phyloP scores from a whole-genome alignment of 768 basidiomycete genomes.

The Trametes coccinea region DNA sequence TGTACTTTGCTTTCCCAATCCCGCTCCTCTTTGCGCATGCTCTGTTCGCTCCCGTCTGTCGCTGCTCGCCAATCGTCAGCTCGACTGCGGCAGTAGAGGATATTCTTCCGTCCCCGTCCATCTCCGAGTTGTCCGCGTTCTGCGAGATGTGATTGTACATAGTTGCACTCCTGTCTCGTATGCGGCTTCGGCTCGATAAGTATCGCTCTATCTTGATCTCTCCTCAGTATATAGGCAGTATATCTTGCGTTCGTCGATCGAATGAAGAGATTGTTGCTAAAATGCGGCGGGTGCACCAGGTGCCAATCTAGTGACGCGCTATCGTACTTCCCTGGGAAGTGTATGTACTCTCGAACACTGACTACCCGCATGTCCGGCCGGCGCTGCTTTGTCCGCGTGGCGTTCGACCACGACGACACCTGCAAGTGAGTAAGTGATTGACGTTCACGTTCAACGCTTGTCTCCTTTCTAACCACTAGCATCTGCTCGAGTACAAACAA shows the following conservation, averaged over 20 bases:
- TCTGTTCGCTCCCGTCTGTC: not conserved
- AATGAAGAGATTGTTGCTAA: slow-evolving; percentile 23
- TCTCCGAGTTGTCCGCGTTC: slow-evolving; percentile 19
- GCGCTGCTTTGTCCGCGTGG: too few relatives aligned
- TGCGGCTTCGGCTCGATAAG: slow-evolving; percentile 16
- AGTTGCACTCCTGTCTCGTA: slow-evolving; percentile 24
- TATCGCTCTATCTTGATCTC: slow-evolving; percentile 6
- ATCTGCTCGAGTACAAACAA: too few relatives aligned
- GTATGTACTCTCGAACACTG: too few relatives aligned
- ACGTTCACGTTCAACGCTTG: too few relatives aligned
- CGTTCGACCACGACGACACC: too few relatives aligned
- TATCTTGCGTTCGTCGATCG: slow-evolving; percentile 25
- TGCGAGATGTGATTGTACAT: slow-evolving; percentile 22
- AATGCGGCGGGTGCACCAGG: not conserved
- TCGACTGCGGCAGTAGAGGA: slow-evolving; percentile 9
- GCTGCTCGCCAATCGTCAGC: not conserved
- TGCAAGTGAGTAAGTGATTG: too few relatives aligned
- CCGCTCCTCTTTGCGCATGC: not conserved
- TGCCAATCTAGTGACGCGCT: not conserved
- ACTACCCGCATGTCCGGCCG: too few relatives aligned
- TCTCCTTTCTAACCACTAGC: too few relatives aligned
- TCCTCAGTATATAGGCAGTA: slow-evolving; percentile 3
- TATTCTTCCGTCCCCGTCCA: slow-evolving; percentile 17
- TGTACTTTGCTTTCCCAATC: slow-evolving; percentile 8
- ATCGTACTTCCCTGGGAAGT: too few relatives aligned